These are phyloP conservation scores for Westerdykella sp. DNA, from an alignment of 2,329 filamentous ascomycete species.

Conservation along the genomic window DNA sequence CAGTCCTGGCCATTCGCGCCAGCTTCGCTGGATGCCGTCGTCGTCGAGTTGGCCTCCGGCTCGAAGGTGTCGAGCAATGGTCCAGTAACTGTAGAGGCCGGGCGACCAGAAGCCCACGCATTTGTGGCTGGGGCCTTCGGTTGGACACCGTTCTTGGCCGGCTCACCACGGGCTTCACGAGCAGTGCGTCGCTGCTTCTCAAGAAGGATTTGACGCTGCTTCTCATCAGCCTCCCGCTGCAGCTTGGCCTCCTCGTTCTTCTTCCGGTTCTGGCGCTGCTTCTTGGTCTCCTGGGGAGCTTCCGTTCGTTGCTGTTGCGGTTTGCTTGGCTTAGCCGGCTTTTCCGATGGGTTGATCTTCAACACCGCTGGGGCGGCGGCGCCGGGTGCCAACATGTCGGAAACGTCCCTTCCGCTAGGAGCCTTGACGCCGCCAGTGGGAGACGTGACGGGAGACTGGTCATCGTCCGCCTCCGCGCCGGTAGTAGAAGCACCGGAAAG, in stretches of 20 bases:
- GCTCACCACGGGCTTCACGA: constrained; percentile 72
- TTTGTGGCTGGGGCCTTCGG: constrained; percentile 45
- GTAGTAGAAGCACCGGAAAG: constrained; percentile 51
- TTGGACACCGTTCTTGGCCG: constrained; percentile 69
- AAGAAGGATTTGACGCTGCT: constrained; percentile 65
- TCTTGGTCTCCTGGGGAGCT: constrained; percentile 70
- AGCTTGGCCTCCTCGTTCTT: constrained; percentile 78
- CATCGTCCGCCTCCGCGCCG: constrained; percentile 73
- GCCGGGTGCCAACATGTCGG: constrained; percentile 83
- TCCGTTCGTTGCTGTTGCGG: constrained; percentile 54
- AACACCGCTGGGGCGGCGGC: constrained; percentile 65
- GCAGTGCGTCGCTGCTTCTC: constrained; percentile 81
- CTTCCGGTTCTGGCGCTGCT: constrained; percentile 86
- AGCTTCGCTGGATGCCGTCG: constrained; percentile 35
- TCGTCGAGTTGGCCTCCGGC: constrained; percentile 30
- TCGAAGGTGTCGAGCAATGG: constrained; percentile 49
- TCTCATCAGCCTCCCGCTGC: constrained; percentile 69
- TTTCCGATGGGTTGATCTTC: constrained; percentile 65
- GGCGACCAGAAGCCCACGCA: constrained; percentile 46
- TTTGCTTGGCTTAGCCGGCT: constrained; percentile 53
- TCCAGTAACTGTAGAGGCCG: constrained; percentile 18
- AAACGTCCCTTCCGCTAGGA: constrained; percentile 62
- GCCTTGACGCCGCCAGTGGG: constrained; percentile 32
- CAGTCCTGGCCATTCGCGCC: constrained; percentile 40
- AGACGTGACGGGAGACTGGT: constrained; percentile 61